Conservation (phyloP, 345 rosid species). For the Boechera retrofracta region DNA sequence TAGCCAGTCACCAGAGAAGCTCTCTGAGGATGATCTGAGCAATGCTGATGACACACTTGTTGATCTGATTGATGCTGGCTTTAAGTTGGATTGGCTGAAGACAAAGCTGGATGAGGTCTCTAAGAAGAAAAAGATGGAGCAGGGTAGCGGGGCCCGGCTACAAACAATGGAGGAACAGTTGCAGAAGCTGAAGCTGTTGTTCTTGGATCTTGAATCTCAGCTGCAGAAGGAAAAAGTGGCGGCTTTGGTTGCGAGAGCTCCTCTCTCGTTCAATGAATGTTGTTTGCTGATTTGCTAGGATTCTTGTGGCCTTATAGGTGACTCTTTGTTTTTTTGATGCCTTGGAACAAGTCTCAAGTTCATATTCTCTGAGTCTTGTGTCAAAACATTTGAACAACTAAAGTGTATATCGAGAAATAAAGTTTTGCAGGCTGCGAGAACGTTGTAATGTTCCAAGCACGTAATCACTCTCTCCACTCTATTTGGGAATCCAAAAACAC, state of each 20-base stretch:
- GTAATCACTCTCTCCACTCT: too few species aligned
- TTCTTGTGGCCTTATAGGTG: neutral
- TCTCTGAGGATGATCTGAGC: neutral
- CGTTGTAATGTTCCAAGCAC: too few species aligned
- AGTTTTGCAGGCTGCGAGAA: too few species aligned
- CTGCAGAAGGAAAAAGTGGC: neutral
- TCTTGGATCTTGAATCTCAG: constrained; percentile 4
- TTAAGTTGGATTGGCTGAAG: constrained; percentile 18
- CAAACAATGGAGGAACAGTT: constrained; percentile 6
- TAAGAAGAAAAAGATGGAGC: neutral
- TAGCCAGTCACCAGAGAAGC: constrained; percentile 16
- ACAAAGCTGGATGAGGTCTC: neutral
- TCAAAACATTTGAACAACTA: too few species aligned
- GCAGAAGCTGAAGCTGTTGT: neutral
- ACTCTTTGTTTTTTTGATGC: neutral
- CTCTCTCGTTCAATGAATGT: constrained; percentile 20
- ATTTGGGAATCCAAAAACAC: too few species aligned
- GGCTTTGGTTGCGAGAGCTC: constrained; percentile 37
- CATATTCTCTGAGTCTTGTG: too few species aligned
- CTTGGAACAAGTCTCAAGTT: neutral
- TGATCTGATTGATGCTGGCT: neutral
- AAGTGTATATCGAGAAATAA: too few species aligned
- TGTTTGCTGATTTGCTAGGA: neutral
- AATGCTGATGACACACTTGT: neutral
- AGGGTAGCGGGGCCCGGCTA: neutral